These are phyloP conservation scores for Vitis hybrid DNA, from an alignment of 177 flowering plant species.

Conservation along the genomic window DNA sequence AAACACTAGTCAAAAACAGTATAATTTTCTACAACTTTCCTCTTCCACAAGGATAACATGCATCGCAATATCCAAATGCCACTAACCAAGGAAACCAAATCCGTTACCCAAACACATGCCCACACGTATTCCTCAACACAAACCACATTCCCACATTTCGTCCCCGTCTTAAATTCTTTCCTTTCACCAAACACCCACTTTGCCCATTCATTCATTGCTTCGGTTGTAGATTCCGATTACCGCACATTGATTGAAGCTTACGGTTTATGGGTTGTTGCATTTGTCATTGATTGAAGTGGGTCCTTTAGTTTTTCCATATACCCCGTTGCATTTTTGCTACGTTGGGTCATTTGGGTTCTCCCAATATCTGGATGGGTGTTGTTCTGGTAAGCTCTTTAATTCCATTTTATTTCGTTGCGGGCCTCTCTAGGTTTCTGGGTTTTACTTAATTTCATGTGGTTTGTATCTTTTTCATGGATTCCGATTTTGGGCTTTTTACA, in stretches of 20 bases:
- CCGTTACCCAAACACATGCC: too few species aligned
- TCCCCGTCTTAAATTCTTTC: too few species aligned
- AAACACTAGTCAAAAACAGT: too few species aligned
- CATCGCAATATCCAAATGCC: too few species aligned
- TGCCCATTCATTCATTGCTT: neutral
- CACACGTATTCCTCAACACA: too few species aligned
- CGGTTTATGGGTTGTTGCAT: constrained; percentile 9
- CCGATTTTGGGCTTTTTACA: neutral
- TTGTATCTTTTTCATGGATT: neutral
- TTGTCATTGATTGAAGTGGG: constrained; percentile 4
- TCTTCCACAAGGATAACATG: too few species aligned
- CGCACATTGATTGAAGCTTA: constrained; percentile 8
- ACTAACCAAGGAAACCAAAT: too few species aligned
- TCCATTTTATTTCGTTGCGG: neutral
- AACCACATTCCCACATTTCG: too few species aligned
- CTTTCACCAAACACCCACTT: too few species aligned
- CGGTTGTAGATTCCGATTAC: constrained; percentile 5
- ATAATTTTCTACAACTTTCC: too few species aligned
- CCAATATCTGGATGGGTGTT: neutral
- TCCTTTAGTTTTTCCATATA: neutral
- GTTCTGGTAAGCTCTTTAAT: neutral
- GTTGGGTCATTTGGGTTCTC: neutral
- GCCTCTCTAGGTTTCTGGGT: neutral
- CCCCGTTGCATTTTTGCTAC: neutral
- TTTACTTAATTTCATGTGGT: neutral